Percentiles rank a stretch among this genome's conserved stretches.
Conservation (phyloP, 2,329 filamentous ascomycete species). For the Dactylellina haptotyla region DNA sequence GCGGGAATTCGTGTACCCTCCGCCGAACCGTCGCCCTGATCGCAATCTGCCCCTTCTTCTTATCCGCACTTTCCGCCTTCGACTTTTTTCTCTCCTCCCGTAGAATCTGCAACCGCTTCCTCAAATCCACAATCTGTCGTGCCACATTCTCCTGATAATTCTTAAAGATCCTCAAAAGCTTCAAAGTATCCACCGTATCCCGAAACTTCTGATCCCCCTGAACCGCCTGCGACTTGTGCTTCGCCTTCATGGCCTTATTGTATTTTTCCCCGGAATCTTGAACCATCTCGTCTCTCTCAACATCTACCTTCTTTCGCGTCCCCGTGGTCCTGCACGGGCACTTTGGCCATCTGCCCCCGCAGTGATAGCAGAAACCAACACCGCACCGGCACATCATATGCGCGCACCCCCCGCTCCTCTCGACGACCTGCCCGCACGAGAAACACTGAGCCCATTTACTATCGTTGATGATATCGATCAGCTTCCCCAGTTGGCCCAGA, state of each 20-base stretch:
- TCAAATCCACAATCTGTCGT: conserved; percentile 29
- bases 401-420: conserved; percentile 55
- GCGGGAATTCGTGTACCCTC: no score
- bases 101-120: neutral
- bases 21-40: no score
- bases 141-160: conserved; percentile 17
- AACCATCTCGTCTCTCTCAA: neutral
- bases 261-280: conserved; percentile 9
- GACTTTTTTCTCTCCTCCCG: neutral
- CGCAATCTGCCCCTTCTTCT: neutral
- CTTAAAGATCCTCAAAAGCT: conserved; percentile 22
- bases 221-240: neutral
- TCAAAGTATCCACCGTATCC: conserved; percentile 19
- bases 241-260: neutral
- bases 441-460: conserved; percentile 57
- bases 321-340: conserved; percentile 27
- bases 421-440: conserved; percentile 56
- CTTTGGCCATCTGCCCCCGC: conserved; percentile 33
- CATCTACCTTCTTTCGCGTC: neutral
- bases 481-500: neutral
- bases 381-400: conserved; percentile 57
- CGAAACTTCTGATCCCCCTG: conserved; percentile 8
- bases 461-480: neutral
- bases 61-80: neutral
- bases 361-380: conserved; percentile 42